Percentiles rank a stretch among this genome's conserved stretches.
These are phyloP conservation scores for Luffa acutangula DNA, from an alignment of 306 rosid genomes.

Conservation along the genomic window DNA sequence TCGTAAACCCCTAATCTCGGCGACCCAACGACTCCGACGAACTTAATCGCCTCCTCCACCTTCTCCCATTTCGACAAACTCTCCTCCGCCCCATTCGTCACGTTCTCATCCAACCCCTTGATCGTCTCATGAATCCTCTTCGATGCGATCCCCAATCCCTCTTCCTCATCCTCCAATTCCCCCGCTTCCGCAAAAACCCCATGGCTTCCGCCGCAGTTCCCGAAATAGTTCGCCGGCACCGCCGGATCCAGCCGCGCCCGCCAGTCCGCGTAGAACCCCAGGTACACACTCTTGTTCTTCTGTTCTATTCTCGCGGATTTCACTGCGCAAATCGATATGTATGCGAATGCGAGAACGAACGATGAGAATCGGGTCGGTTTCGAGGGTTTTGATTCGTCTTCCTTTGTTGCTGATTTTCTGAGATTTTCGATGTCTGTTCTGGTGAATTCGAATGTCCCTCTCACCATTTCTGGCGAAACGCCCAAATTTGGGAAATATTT, in stretches of 20 bases:
- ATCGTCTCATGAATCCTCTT: conserved; percentile 12
- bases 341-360: conserved; percentile 18
- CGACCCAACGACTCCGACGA: conserved; percentile 33
- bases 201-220: conserved; percentile 21
- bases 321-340: conserved; percentile 16
- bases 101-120: conserved; percentile 9
- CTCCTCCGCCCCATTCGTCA: conserved; percentile 7
- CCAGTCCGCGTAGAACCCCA: conserved; percentile 12
- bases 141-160: conserved; percentile 1
- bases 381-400: not conserved
- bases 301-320: conserved; percentile 16
- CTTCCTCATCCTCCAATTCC: not conserved
- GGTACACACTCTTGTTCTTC: not conserved
- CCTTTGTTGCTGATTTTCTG: not conserved
- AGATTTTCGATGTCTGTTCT: conserved; percentile 7
- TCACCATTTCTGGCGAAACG: not conserved
- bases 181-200: not conserved
- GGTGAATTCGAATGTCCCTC: conserved; percentile 29
- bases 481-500: conserved; percentile 11
- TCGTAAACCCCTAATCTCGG: conserved; percentile 31
- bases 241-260: conserved; percentile 23
- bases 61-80: not conserved
- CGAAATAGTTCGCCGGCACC: conserved; percentile 23
- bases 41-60: not conserved
- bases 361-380: conserved; percentile 24